A percentile compares a stretch with the other conserved stretches of the same genome.
These are phyloP conservation scores for Xylariaceae sp. DNA, from an alignment of 2,329 filamentous ascomycete genomes.

Conservation along the genomic window DNA sequence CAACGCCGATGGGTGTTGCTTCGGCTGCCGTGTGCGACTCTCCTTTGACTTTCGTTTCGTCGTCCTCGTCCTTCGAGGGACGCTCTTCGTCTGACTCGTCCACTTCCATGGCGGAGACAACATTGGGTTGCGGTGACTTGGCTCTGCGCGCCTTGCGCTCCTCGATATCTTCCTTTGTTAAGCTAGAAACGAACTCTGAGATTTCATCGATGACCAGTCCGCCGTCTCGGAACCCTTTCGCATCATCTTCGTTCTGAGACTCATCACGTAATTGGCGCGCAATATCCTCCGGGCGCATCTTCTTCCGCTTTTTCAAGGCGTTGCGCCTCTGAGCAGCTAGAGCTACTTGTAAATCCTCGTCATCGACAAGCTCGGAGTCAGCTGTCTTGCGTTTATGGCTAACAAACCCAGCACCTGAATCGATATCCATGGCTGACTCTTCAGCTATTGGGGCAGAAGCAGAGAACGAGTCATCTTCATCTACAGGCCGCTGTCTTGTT, in stretches of 20 bases:
- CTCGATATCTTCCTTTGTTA: slow-evolving; percentile 60
- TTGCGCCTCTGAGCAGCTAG: slow-evolving; percentile 76
- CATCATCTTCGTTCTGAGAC: slow-evolving; percentile 46
- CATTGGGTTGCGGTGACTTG: slow-evolving; percentile 34
- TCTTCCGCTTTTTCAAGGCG: slow-evolving; percentile 89
- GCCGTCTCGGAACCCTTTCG: slow-evolving; percentile 34
- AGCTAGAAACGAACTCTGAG: slow-evolving; percentile 83
- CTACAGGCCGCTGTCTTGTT: slow-evolving; percentile 62
- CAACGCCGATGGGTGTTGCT: slow-evolving; percentile 65
- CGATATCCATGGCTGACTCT: slow-evolving; percentile 67
- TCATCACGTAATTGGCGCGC: slow-evolving; percentile 71
- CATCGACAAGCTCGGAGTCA: slow-evolving; percentile 71
- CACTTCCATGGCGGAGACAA: slow-evolving; percentile 40
- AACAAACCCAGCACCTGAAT: slow-evolving; percentile 45
- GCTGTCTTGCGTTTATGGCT: slow-evolving; percentile 60
- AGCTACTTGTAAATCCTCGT: slow-evolving; percentile 85
- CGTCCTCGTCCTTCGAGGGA: slow-evolving; percentile 44
- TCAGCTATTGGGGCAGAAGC: slow-evolving; percentile 35
- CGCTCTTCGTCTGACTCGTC: slow-evolving; percentile 42
- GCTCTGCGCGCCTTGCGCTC: slow-evolving; percentile 48
- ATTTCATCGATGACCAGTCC: slow-evolving; percentile 94
- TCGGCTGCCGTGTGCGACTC: slow-evolving; percentile 39
- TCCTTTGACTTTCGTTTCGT: slow-evolving; percentile 42
- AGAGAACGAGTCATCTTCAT: slow-evolving; percentile 56
- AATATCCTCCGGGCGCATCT: slow-evolving; percentile 77